Evolutionary conservation across 306 rosid genomes (phyloP).

Genomic region (Hippophae gyantsensis): DNA sequence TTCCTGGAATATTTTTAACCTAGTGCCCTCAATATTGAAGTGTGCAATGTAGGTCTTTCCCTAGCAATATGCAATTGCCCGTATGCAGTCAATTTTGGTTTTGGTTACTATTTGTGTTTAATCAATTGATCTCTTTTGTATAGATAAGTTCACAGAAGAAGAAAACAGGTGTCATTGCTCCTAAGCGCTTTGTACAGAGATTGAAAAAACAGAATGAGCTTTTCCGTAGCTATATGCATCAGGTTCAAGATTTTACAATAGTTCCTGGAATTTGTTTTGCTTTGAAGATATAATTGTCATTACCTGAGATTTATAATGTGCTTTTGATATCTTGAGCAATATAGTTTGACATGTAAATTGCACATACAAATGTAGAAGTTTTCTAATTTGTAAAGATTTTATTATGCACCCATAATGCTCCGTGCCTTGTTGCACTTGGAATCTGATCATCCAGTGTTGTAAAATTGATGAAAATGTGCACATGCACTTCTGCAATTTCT

Average conservation of each 20-base stretch:
- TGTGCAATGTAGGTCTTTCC: too few relatives aligned
- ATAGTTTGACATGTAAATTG: too few relatives aligned
- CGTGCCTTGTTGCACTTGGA: too few relatives aligned
- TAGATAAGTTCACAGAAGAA: conserved; percentile 98
- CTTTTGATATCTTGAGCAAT: too few relatives aligned
- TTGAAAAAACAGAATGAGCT: conserved; percentile 94
- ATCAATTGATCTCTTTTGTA: conserved; percentile 18
- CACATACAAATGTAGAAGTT: too few relatives aligned
- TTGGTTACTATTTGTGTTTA: conserved; percentile 15
- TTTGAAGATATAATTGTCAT: neutral
- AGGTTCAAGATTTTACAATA: conserved; percentile 42
- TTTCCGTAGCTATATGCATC: conserved; percentile 97
- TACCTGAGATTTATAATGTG: neutral
- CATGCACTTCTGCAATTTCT: neutral
- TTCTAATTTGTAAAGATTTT: too few relatives aligned
- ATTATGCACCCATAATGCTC: too few relatives aligned
- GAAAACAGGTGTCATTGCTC: conserved; percentile 98
- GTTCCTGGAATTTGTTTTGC: neutral
- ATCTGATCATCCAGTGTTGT: too few relatives aligned
- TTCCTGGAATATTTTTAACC: too few relatives aligned
- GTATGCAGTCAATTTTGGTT: neutral
- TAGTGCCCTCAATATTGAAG: too few relatives aligned
- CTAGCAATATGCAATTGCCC: too few relatives aligned
- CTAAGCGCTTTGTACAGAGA: conserved; percentile 96
- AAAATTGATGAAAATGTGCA: too few relatives aligned